A percentile compares a stretch with the other conserved stretches of the same genome.
Evolutionary conservation across 495 filamentous ascomycete genomes (phyloP).

Genomic region (Filosporella fistucella): DNA sequence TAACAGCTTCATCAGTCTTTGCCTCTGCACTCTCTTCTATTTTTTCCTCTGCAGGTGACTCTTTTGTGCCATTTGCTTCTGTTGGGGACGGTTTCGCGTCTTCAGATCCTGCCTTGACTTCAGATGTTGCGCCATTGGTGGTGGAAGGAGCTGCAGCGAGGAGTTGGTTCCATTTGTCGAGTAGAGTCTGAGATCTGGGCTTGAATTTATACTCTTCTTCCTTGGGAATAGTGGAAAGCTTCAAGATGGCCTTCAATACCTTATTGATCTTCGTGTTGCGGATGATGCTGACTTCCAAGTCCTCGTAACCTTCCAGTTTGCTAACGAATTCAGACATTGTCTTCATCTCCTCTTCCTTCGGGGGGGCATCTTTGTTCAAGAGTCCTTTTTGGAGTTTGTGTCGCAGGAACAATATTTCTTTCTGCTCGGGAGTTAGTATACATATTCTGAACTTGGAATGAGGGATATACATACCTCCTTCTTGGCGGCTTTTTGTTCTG

Average conservation of each 20-base stretch:
- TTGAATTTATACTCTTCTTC: constrained; percentile 86
- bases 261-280: constrained; percentile 88
- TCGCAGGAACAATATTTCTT: constrained; percentile 74
- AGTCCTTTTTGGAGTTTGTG: constrained; percentile 92
- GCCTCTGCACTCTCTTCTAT: constrained; percentile 18
- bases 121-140: constrained; percentile 27
- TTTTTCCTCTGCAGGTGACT: constrained; percentile 20
- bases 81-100: constrained; percentile 33
- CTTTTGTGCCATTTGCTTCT: constrained; percentile 29
- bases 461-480: constrained; percentile 52
- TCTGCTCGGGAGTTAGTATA: constrained; percentile 31
- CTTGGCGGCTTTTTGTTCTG: constrained; percentile 39
- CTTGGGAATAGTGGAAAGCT: constrained; percentile 72
- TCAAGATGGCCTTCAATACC: constrained; percentile 85
- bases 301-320: constrained; percentile 72
- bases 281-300: constrained; percentile 84
- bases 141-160: constrained; percentile 50
- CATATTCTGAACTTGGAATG: neutral
- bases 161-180: constrained; percentile 78
- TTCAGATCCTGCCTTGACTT: constrained; percentile 38
- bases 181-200: constrained; percentile 63
- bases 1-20: constrained; percentile 28
- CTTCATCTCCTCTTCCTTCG: constrained; percentile 86
- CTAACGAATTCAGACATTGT: constrained; percentile 72
- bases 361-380: constrained; percentile 71